Evolutionary conservation across 108 stramenopile species (phyloP), one percentile per base, ranked within the genome.

Genomic region (Aurantiochytrium sp.): DNA sequence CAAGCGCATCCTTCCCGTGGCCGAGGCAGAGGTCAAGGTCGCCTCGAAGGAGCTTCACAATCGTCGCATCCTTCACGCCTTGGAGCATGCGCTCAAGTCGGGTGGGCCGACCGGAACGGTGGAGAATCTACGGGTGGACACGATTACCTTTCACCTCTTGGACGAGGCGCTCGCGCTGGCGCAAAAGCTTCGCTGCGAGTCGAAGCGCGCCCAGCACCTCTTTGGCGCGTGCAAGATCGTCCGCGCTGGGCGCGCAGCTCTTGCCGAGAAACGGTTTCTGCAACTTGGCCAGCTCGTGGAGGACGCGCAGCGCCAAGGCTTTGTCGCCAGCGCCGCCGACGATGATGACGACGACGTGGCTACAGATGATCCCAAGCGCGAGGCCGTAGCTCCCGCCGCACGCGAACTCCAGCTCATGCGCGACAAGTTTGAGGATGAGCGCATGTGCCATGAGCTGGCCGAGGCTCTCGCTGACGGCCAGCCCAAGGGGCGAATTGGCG

Each of bases 11-110:
- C 36, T 81, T 41, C 3, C 39, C 3, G 27, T 42, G 6, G 73
- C 73, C n/a, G 42, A 81, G 45, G 73, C 8, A 4, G 88, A 88
- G 55, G 86, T 88, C 34, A 87, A 88, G 88, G 42, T 54, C 4
- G 88, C 39, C 4, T 24, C 45, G 31, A 42, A 85, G 12, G 88
- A 88, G 48, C 39, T 85, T 52, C 27, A 88, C 32, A 88, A 88
- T 86, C 36, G 88, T 2, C 24, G 21, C 41, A 42, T 88, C 42
- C 36, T 85, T 17, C 27, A 48, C 6, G 24, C 21, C 19, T 54
- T 88, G 34, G 21, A 39, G 24, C 34, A 48, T 19, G 88, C 88
- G 4, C 69, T 88, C 34, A 10, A 21, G 5, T 22, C 81, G 8
- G 88, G 88, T 1, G 88, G 85, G 5, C 42, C 87, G 31, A 15